phyloP scores from a whole-genome alignment of 2,329 filamentous ascomycete genomes.

The Thelonectria blattea region DNA sequence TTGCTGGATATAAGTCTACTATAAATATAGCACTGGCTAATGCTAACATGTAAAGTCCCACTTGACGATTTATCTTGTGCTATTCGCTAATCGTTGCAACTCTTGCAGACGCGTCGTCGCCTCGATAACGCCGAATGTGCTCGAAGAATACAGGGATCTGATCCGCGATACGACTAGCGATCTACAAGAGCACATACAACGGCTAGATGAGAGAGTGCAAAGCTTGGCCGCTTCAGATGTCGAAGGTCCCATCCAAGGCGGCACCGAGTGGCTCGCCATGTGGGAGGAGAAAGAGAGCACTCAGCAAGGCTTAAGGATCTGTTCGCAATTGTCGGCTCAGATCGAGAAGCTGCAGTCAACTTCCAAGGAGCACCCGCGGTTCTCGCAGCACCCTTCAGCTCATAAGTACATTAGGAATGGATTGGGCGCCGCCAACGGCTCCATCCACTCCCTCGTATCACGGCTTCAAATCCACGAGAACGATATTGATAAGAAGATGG shows the following conservation, averaged over 20 bases:
- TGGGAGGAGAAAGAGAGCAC: conserved; percentile 35
- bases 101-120: conserved; percentile 4
- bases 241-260: conserved; percentile 18
- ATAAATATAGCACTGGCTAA: conserved; percentile 33
- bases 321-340: conserved; percentile 30
- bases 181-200: conserved; percentile 20
- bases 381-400: conserved; percentile 28
- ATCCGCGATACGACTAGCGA: conserved; percentile 24
- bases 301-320: conserved; percentile 31
- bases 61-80: not conserved
- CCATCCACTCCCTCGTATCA: conserved; percentile 25
- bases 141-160: conserved; percentile 20
- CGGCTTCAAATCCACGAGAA: conserved; percentile 26
- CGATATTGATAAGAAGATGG: conserved; percentile 24
- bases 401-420: conserved; percentile 27
- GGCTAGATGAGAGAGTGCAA: conserved; percentile 18
- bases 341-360: conserved; percentile 26
- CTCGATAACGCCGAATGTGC: conserved; percentile 16
- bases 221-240: conserved; percentile 15
- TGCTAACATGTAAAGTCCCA: conserved; percentile 25
- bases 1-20: conserved; percentile 48
- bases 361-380: conserved; percentile 24
- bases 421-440: conserved; percentile 23
- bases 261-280: conserved; percentile 27
- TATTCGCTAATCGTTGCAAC: not conserved